Evolutionary conservation across 73 alveolate genomes (phyloP).

Genomic region (Urostyla sp.): DNA sequence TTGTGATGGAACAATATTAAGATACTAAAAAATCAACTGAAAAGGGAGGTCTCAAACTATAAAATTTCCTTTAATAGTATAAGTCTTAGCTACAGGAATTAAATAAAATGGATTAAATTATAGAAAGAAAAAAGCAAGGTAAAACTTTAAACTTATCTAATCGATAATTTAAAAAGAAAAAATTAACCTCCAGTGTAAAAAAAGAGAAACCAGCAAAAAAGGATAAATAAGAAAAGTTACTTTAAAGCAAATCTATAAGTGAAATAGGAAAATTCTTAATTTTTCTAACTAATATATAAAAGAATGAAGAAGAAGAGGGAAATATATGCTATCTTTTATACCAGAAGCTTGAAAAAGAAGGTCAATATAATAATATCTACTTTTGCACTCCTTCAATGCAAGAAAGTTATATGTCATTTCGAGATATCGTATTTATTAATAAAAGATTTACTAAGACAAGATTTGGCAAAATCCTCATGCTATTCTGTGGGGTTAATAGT

Average conservation of each 20-base stretch:
- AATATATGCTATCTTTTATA: not conserved
- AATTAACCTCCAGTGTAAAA: not conserved
- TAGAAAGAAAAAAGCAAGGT: not conserved
- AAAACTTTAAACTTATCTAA: constrained; percentile 13
- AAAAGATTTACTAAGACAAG: constrained; percentile 36
- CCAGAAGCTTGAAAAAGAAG: constrained; percentile 13
- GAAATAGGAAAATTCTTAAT: constrained; percentile 3
- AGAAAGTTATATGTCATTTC: constrained; percentile 24
- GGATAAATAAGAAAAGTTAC: not conserved
- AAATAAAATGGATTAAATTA: not conserved
- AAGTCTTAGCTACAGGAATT: not conserved
- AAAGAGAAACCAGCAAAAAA: not conserved
- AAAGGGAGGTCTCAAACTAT: not conserved
- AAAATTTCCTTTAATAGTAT: not conserved
- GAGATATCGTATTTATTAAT: constrained; percentile 52
- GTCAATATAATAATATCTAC: not conserved
- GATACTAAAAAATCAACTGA: not conserved
- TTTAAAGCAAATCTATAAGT: not conserved
- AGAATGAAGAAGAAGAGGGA: constrained; percentile 1
- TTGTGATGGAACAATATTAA: not conserved
- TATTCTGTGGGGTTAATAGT: constrained; percentile 43
- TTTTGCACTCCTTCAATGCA: constrained; percentile 22
- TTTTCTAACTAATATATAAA: not conserved
- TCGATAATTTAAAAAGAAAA: constrained; percentile 1
- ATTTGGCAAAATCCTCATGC: constrained; percentile 23